Percentiles rank a stretch among this genome's conserved stretches.
These are phyloP conservation scores for Halteria grandinella DNA, from an alignment of 73 alveolate genomes.

Conservation along the genomic window DNA sequence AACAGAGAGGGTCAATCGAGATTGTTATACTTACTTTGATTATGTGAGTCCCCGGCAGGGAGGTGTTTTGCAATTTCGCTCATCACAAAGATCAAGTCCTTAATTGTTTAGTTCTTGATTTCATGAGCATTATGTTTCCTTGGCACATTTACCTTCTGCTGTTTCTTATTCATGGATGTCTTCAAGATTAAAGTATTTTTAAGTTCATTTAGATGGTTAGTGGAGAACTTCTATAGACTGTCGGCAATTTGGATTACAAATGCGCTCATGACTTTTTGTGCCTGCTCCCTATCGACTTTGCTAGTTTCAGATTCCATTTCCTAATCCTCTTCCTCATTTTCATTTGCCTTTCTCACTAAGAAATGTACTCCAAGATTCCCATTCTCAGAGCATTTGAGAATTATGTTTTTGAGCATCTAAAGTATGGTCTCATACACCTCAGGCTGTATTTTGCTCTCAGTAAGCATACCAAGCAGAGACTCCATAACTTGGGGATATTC, in stretches of 20 bases:
- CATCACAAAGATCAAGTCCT: slow-evolving; percentile 22
- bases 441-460: neutral
- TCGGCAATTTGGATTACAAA: neutral
- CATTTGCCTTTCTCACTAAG: neutral
- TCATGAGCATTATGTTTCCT: slow-evolving; percentile 14
- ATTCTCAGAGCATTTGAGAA: too few species aligned
- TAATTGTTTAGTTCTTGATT: neutral
- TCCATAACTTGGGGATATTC: neutral
- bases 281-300: slow-evolving; percentile 9
- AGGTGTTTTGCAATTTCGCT: slow-evolving; percentile 22
- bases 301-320: neutral
- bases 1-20: neutral
- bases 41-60: neutral
- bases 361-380: too few species aligned
- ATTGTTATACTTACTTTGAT: slow-evolving; percentile 17
- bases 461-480: slow-evolving; percentile 9
- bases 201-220: neutral
- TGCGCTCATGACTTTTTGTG: neutral
- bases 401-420: slow-evolving; percentile 6
- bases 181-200: neutral
- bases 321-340: slow-evolving; percentile 8
- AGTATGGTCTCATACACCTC: slow-evolving; percentile 22
- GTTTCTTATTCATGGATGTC: slow-evolving; percentile 5
- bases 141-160: neutral
- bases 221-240: neutral